These are phyloP conservation scores for Trematosphaeria pertusa DNA, from an alignment of 2,329 filamentous ascomycete species.

Conservation along the genomic window DNA sequence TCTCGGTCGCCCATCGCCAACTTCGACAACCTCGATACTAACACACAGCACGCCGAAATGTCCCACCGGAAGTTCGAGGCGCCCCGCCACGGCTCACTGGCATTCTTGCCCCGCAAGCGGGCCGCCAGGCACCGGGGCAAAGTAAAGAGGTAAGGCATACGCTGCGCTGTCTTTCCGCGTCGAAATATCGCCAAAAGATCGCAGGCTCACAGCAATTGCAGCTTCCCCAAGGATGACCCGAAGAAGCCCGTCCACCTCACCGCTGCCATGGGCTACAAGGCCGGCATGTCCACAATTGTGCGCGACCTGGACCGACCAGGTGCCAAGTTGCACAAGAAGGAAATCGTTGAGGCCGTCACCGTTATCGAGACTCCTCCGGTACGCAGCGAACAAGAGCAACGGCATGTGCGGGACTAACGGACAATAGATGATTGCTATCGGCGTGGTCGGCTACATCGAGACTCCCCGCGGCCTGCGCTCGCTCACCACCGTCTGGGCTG, in stretches of 20 bases:
- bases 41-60: conserved; percentile 51
- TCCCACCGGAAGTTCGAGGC: conserved; percentile 79
- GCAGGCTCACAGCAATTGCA: conserved; percentile 50
- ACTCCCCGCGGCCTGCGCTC: conserved; percentile 99
- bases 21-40: conserved; percentile 41
- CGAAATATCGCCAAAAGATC: conserved; percentile 17
- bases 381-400: conserved; percentile 73
- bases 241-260: conserved; percentile 99
- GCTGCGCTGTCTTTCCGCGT: conserved; percentile 54
- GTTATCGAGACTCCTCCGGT: conserved; percentile 64
- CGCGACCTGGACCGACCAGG: conserved; percentile 98
- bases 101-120: conserved; percentile 73
- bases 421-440: conserved; percentile 96
- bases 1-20: conserved; percentile 8
- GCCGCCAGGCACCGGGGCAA: conserved; percentile 93
- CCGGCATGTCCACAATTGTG: conserved; percentile 99
- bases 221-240: conserved; percentile 99
- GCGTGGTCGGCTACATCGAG: conserved; percentile 99
- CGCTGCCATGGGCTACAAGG: conserved; percentile 99
- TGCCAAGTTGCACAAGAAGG: conserved; percentile 96
- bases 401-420: conserved; percentile 24
- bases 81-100: conserved; percentile 85
- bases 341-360: conserved; percentile 53
- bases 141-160: conserved; percentile 98
- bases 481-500: conserved; percentile 99